Percentiles rank a stretch among this genome's conserved stretches.
These are phyloP conservation scores for Salix suchowensis DNA, from an alignment of 345 rosid species.

Conservation along the genomic window DNA sequence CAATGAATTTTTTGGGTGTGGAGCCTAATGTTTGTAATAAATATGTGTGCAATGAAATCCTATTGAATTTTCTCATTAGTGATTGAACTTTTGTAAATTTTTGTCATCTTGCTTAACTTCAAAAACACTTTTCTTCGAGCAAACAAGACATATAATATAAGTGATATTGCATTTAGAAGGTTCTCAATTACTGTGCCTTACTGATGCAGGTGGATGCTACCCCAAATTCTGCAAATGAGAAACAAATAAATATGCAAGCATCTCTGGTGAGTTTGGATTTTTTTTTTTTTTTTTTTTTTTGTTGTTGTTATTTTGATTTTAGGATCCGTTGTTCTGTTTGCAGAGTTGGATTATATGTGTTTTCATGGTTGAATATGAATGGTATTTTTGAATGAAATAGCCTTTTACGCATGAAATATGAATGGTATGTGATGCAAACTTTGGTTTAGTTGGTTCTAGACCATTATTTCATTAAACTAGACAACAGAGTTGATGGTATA, in stretches of 20 bases:
- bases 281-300: too few relatives aligned
- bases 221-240: neutral
- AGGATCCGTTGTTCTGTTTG: neutral
- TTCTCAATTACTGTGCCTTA: neutral
- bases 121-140: neutral
- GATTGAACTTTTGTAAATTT: neutral
- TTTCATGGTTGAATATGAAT: neutral
- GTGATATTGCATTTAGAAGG: neutral
- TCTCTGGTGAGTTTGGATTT: neutral
- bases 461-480: too few relatives aligned
- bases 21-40: neutral
- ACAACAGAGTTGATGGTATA: too few relatives aligned
- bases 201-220: neutral
- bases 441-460: too few relatives aligned
- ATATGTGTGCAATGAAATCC: neutral
- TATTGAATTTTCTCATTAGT: neutral
- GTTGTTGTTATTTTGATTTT: too few relatives aligned
- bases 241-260: neutral
- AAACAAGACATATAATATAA: neutral
- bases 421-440: too few relatives aligned
- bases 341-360: neutral
- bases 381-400: neutral
- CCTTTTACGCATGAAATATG: neutral
- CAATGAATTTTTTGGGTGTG: neutral
- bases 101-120: neutral